Base-by-base conservation (phyloP, 352 stramenopile genomes). In the Thalassiosira mediterranea region DNA sequence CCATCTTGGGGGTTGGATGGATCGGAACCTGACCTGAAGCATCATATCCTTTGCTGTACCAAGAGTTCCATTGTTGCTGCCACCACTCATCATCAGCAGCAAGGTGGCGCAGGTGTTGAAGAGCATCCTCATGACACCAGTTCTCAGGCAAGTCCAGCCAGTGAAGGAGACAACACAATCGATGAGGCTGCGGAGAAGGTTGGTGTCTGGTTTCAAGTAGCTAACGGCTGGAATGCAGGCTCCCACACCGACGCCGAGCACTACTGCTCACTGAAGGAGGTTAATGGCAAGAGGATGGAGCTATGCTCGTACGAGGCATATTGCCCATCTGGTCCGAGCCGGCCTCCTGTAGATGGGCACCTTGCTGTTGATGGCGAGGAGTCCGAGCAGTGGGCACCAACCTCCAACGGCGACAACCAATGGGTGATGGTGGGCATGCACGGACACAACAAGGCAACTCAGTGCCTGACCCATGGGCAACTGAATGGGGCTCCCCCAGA, bases 301-400 rank as follows among this genome's bases (percentile, higher is more conserved):
- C 31, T 79, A 17, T 79, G 70, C 26, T 53, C 70, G 4, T 72
- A 73, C 32, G 52, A 59, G 26, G 40, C 26, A 47, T 76, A 72
- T 26, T 81, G 72, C 37, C 72, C 72, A 2, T 49, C 53, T 37
- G 72, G 72, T 17, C 72, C 72, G 23, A 53, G 28, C 15, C 44
- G 54, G 37, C 56, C 63, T 48, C 31, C 44, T 1, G 48, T 72
- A 11, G 31, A 31, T 26, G 51, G 66, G 4, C 34, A 60, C 31
- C 51, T 34, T 19, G 34, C 8, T n/a, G 56, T 57, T 53, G 49
- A 47, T 26, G 42, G 34, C 7, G 19, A 32, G 19, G 72, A 81
- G 10, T 21, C 40, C n/a, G 73, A 82, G 38, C 73, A 82, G 65
- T 82, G 73, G 73, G 73, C 73, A 17, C 73, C 73, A 29, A 66